Evolutionary conservation across 495 filamentous ascomycete genomes (phyloP).

Genomic region (Staphylotrichum longicolle): DNA sequence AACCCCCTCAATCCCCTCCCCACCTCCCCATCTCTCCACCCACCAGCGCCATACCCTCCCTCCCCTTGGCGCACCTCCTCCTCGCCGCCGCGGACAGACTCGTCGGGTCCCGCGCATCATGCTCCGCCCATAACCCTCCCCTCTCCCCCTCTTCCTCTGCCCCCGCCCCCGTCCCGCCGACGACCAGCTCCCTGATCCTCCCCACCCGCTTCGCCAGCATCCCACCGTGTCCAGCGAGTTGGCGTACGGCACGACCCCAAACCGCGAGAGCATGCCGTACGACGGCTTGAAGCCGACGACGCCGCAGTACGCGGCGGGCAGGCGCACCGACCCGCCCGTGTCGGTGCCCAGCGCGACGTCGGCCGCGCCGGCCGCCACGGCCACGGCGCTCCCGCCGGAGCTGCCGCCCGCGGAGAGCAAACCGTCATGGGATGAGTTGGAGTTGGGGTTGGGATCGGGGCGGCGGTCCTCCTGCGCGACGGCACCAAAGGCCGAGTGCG

Average conservation of each 20-base stretch:
- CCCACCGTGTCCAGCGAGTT: constrained; percentile 93
- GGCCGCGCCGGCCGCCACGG: constrained; percentile 69
- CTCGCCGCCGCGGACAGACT: constrained; percentile 58
- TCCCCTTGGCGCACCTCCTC: constrained; percentile 49
- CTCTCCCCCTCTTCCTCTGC: constrained; percentile 7
- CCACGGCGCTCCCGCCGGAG: constrained; percentile 90
- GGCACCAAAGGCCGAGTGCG: constrained; percentile 67
- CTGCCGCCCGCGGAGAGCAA: constrained; percentile 77
- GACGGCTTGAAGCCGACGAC: constrained; percentile 91
- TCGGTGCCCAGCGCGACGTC: constrained; percentile 87
- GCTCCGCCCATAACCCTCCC: constrained; percentile 41
- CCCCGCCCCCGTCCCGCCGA: constrained; percentile 30
- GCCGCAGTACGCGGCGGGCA: constrained; percentile 89
- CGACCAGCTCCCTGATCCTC: constrained; percentile 54
- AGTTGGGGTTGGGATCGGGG: background rate
- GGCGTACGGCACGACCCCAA: constrained; percentile 91
- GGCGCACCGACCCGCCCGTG: constrained; percentile 87
- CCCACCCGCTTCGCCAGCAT: constrained; percentile 59
- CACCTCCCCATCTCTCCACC: background rate
- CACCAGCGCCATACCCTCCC: constrained; percentile 36
- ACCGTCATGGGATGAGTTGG: too few species aligned
- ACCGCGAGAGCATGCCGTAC: constrained; percentile 64
- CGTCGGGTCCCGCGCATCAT: constrained; percentile 78
- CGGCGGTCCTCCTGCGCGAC: constrained; percentile 44
- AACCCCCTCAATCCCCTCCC: constrained; percentile 38